A percentile compares a stretch with the other conserved stretches of the same genome.
These are phyloP conservation scores for Trichoderma pleuroti DNA, from an alignment of 2,329 filamentous ascomycete genomes.

Conservation along the genomic window DNA sequence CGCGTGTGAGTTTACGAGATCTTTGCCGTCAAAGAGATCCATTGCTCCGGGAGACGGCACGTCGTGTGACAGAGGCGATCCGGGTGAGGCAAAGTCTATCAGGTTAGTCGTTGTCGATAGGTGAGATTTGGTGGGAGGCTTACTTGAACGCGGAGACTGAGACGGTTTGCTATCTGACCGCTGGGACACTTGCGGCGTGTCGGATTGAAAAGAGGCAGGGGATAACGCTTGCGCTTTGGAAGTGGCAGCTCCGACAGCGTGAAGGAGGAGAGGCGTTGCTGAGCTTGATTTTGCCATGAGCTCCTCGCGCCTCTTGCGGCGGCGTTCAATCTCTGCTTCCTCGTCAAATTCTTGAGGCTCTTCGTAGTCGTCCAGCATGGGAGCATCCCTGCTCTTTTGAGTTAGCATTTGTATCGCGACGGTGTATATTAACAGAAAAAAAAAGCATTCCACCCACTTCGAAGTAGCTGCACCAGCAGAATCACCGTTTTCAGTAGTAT, in stretches of 20 bases:
- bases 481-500: slow-evolving; percentile 22
- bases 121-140: slow-evolving; percentile 23
- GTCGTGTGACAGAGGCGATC: slow-evolving; percentile 45
- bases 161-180: slow-evolving; percentile 36
- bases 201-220: slow-evolving; percentile 49
- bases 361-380: slow-evolving; percentile 40
- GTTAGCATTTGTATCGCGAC: slow-evolving; percentile 20
- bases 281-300: slow-evolving; percentile 79
- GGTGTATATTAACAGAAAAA: background rate
- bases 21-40: slow-evolving; percentile 62
- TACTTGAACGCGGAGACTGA: slow-evolving; percentile 48
- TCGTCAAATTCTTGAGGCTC: slow-evolving; percentile 68
- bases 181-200: slow-evolving; percentile 37
- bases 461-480: background rate
- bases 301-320: slow-evolving; percentile 78
- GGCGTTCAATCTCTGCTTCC: slow-evolving; percentile 77
- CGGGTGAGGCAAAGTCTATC: slow-evolving; percentile 41
- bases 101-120: slow-evolving; percentile 25
- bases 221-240: slow-evolving; percentile 51
- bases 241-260: slow-evolving; percentile 64
- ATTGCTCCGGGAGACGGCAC: slow-evolving; percentile 57
- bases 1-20: slow-evolving; percentile 60
- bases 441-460: background rate
- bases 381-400: slow-evolving; percentile 10
- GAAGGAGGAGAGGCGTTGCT: slow-evolving; percentile 69